Conservation (phyloP, 345 rosid species). For the Eucalyptus tenuipes region DNA sequence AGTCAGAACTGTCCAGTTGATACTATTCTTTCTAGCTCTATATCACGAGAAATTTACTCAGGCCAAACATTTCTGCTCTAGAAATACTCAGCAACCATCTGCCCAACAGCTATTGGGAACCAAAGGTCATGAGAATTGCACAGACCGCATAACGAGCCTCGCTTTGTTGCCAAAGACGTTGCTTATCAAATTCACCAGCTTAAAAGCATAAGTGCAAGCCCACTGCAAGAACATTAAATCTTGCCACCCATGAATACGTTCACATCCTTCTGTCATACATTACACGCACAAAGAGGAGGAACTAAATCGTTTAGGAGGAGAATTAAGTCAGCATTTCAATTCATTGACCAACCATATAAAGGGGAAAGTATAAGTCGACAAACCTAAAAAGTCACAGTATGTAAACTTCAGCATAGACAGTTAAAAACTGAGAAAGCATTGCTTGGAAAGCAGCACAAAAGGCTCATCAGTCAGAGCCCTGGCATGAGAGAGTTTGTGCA, state of each 20-base stretch:
- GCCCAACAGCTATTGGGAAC: neutral
- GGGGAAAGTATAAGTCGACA: neutral
- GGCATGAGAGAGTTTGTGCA: neutral
- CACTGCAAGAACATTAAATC: neutral
- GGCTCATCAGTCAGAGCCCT: neutral
- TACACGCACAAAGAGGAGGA: neutral
- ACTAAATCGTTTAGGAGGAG: neutral
- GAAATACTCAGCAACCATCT: neutral
- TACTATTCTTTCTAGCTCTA: neutral
- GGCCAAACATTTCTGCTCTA: neutral
- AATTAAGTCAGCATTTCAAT: neutral
- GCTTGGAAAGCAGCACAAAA: neutral
- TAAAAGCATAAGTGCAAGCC: neutral
- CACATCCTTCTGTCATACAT: neutral
- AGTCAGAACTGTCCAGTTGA: neutral
- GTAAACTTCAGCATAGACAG: neutral
- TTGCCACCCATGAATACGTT: neutral
- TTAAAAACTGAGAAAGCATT: neutral
- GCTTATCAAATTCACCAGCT: neutral
- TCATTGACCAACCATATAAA: neutral
- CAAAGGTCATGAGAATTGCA: neutral
- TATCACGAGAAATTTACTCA: neutral
- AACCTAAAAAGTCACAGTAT: neutral
- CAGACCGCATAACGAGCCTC: neutral
- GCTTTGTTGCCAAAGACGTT: neutral